A percentile compares a stretch with the other conserved stretches of the same genome.
Evolutionary conservation across 202 grass and related monocot genomes (phyloP).

Genomic region (Cymbopogon flexuosus): DNA sequence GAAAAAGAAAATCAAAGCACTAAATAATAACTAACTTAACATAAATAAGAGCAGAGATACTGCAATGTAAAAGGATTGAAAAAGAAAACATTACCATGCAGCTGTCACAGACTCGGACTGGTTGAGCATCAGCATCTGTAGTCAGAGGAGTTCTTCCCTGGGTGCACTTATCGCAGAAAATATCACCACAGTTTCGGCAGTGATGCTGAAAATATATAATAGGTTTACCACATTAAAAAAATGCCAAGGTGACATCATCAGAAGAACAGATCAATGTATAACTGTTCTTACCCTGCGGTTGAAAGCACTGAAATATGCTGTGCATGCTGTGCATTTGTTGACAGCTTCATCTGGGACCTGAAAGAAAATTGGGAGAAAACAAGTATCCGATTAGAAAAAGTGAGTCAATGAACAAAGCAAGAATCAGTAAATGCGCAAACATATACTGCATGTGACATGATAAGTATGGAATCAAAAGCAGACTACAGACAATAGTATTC

Average conservation of each 20-base stretch:
- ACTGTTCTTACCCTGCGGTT: slow-evolving; percentile 59
- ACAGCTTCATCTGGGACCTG: slow-evolving; percentile 94
- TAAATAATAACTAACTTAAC: background rate
- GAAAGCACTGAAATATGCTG: slow-evolving; percentile 87
- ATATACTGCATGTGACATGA: background rate
- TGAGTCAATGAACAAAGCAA: background rate
- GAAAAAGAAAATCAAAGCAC: background rate
- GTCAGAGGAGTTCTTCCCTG: slow-evolving; percentile 77
- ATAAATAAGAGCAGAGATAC: background rate
- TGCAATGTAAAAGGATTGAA: background rate
- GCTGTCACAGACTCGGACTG: slow-evolving; percentile 84
- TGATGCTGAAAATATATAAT: slow-evolving; percentile 76
- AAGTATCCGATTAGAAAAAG: background rate
- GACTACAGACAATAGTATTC: background rate
- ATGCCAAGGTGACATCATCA: slow-evolving; percentile 2
- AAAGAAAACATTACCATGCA: slow-evolving; percentile 68
- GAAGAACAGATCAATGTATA: slow-evolving; percentile 26
- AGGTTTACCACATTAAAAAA: background rate
- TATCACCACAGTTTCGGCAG: slow-evolving; percentile 93
- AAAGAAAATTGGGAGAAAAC: slow-evolving; percentile 7
- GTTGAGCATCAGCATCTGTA: slow-evolving; percentile 66
- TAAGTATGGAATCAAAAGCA: background rate
- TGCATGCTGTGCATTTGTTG: slow-evolving; percentile 69
- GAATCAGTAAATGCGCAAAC: background rate
- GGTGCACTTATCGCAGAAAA: slow-evolving; percentile 98